These are phyloP conservation scores for Barnettozyma californica DNA, from an alignment of 805 yeast genomes.

Conservation along the genomic window DNA sequence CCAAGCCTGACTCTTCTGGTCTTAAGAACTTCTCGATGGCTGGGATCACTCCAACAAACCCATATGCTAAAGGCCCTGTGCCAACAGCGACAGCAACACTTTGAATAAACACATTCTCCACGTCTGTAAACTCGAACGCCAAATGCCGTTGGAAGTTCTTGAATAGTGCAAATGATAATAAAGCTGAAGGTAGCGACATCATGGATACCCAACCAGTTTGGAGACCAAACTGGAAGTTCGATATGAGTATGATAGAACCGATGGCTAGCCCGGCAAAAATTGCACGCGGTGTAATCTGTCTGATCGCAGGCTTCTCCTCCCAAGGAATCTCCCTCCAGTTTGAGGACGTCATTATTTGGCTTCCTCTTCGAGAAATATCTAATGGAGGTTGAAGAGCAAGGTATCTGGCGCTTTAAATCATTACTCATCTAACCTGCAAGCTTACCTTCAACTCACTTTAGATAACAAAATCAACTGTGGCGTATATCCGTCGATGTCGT, in stretches of 20 bases:
- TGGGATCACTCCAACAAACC: constrained; percentile 91
- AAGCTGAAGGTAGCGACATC: constrained; percentile 96
- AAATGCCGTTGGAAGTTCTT: constrained; percentile 41
- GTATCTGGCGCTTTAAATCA: background rate
- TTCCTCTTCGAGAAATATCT: background rate
- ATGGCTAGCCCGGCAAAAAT: constrained; percentile 71
- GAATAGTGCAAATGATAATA: constrained; percentile 80
- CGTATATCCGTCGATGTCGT: background rate
- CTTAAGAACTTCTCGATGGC: constrained; percentile 89
- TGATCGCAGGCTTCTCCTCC: constrained; percentile 41
- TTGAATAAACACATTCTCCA: constrained; percentile 90
- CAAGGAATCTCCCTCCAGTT: constrained; percentile 22
- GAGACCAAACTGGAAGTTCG: constrained; percentile 92
- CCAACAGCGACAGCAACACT: constrained; percentile 96
- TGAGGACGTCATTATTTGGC: background rate
- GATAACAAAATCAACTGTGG: background rate
- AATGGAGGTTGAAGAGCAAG: background rate
- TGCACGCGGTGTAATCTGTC: constrained; percentile 70
- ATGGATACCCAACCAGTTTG: constrained; percentile 99
- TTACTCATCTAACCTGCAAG: background rate
- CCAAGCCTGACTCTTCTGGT: constrained; percentile 68
- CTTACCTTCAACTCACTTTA: background rate
- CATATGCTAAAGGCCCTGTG: constrained; percentile 94
- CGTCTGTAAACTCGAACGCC: constrained; percentile 61
- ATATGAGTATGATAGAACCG: constrained; percentile 82